Evolutionary conservation across 2,329 filamentous ascomycete species (phyloP).

Genomic region (Thermothelomyces thermophilus): DNA sequence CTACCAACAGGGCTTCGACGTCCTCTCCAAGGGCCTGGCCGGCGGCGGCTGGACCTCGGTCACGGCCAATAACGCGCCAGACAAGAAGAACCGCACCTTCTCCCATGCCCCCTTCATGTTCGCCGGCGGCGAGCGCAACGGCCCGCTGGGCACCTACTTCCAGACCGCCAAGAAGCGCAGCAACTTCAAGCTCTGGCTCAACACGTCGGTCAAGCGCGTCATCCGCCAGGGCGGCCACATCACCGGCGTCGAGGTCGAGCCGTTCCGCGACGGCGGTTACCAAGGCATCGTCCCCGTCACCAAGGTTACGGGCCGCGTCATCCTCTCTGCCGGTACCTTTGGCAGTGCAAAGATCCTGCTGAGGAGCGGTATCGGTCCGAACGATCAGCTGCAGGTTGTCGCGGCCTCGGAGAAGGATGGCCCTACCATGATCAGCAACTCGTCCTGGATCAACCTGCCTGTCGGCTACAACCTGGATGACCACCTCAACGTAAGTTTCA

Average conservation of each 20-base stretch:
- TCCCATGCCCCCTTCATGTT: constrained; percentile 59
- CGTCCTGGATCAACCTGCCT: constrained; percentile 41
- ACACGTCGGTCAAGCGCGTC: constrained; percentile 55
- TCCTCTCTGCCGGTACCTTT: constrained; percentile 56
- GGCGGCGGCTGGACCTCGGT: constrained; percentile 53
- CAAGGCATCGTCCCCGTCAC: constrained; percentile 52
- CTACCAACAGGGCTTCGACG: constrained; percentile 53
- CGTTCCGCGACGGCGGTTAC: constrained; percentile 41
- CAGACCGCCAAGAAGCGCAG: constrained; percentile 47
- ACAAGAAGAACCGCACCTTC: constrained; percentile 56
- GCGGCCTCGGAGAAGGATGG: constrained; percentile 36
- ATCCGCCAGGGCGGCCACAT: constrained; percentile 50
- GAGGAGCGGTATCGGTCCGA: constrained; percentile 56
- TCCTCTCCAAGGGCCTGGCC: constrained; percentile 48
- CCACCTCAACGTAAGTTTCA: constrained; percentile 32
- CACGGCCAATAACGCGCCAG: constrained; percentile 49
- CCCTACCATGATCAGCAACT: constrained; percentile 38
- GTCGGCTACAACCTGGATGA: constrained; percentile 46
- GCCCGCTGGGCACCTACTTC: constrained; percentile 61
- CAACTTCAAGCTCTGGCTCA: constrained; percentile 57
- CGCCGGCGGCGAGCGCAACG: constrained; percentile 53
- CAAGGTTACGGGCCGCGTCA: constrained; percentile 48
- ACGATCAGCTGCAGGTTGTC: constrained; percentile 44
- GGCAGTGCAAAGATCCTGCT: constrained; percentile 56
- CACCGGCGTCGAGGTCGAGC: constrained; percentile 54